phyloP scores from a whole-genome alignment of 2,329 filamentous ascomycete species.

The Colletotrichum somersetense region DNA sequence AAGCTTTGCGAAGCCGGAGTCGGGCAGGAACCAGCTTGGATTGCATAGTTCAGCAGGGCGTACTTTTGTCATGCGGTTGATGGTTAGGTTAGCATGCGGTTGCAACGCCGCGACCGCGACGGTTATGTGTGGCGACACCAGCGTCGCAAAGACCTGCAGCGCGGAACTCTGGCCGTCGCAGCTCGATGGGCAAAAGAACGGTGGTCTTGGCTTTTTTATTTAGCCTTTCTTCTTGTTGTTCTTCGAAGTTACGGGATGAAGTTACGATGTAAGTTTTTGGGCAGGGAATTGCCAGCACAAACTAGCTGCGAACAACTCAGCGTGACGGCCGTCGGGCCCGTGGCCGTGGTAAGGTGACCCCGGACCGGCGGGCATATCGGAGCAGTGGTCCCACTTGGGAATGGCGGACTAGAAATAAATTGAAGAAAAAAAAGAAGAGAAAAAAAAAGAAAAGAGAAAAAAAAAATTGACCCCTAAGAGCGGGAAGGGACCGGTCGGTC shows the following conservation, averaged over 20 bases:
- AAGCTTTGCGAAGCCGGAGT: neutral
- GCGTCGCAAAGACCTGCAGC: slow-evolving; percentile 28
- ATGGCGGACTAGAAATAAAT: neutral
- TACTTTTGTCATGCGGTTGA: no score
- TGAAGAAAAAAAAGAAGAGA: no score
- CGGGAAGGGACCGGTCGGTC: neutral
- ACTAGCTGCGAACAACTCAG: no score
- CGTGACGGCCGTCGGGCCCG: neutral
- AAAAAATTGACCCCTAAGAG: neutral
- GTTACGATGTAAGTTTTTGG: no score
- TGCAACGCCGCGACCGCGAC: no score
- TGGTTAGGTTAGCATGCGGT: no score
- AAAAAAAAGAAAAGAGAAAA: neutral
- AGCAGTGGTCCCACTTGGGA: neutral
- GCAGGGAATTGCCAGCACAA: no score
- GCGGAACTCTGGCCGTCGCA: slow-evolving; percentile 8
- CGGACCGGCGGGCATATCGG: neutral
- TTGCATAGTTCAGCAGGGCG: no score
- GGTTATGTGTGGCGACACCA: neutral
- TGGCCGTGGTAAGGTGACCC: neutral
- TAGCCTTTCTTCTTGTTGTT: no score
- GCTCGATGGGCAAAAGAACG: neutral
- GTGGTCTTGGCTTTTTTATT: neutral
- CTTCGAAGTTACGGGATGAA: no score
- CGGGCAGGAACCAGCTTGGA: no score